These are phyloP conservation scores for Lichtheimia hyalospora DNA, from an alignment of 371 early-diverging fungal genomes.

Conservation along the genomic window DNA sequence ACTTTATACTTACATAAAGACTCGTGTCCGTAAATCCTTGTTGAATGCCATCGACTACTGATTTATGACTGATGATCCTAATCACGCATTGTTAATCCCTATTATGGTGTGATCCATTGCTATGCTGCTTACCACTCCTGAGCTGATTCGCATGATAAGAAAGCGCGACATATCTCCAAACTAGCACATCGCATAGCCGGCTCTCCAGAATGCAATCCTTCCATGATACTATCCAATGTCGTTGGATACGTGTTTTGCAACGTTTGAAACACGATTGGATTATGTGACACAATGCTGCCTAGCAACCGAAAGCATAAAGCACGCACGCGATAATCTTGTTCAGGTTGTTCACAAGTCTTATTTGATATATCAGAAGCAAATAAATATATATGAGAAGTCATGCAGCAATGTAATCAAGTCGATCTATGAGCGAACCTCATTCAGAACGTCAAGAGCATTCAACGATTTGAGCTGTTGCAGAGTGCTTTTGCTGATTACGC, in stretches of 20 bases:
- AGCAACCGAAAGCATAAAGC: constrained; percentile 37
- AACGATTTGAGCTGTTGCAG: constrained; percentile 13
- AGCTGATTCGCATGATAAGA: constrained; percentile 4
- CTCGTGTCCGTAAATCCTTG: constrained; percentile 30
- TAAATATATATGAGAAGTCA: not conserved
- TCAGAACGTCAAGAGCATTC: constrained; percentile 21
- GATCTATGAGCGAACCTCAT: constrained; percentile 13
- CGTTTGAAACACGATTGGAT: constrained; percentile 14
- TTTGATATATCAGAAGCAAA: constrained; percentile 3
- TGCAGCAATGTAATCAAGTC: not conserved
- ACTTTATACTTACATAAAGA: constrained; percentile 23
- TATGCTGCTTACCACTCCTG: too few relatives aligned
- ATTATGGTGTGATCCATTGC: too few relatives aligned
- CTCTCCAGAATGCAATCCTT: constrained; percentile 25
- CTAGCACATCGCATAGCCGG: constrained; percentile 35
- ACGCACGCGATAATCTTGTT: constrained; percentile 43
- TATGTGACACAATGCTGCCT: constrained; percentile 25
- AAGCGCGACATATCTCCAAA: constrained; percentile 30
- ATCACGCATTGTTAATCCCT: too few relatives aligned
- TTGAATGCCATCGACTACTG: constrained; percentile 20
- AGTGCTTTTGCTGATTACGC: constrained; percentile 14
- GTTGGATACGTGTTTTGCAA: constrained; percentile 8
- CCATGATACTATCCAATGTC: constrained; percentile 14
- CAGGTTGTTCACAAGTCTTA: constrained; percentile 26
- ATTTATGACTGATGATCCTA: constrained; percentile 27